A percentile compares a stretch with the other conserved stretches of the same genome.
These are phyloP conservation scores for Penium margaritaceum DNA, from an alignment of 139 green algal species.

Conservation along the genomic window DNA sequence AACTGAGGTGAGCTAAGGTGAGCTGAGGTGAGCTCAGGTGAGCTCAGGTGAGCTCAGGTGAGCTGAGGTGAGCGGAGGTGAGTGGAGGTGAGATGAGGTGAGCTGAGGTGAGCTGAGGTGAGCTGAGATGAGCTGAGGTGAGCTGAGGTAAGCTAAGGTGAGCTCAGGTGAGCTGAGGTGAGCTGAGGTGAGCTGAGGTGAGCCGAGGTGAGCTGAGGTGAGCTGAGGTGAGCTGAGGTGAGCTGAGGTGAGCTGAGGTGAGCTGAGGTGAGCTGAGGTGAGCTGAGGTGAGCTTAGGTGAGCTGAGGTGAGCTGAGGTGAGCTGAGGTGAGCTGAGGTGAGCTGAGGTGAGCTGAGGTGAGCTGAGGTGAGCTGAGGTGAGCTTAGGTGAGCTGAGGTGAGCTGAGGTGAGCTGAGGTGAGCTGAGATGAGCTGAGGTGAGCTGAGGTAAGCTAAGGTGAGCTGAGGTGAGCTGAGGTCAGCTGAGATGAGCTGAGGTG, in stretches of 20 bases:
- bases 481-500: not conserved
- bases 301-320: not conserved
- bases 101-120: not conserved
- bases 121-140: not conserved
- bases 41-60: not conserved
- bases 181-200: constrained; percentile 20
- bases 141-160: constrained; percentile 13
- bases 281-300: constrained; percentile 1
- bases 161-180: constrained; percentile 14
- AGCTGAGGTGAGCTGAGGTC: constrained; percentile 9
- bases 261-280: constrained; percentile 18
- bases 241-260: constrained; percentile 11
- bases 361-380: not conserved
- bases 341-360: constrained; percentile 11
- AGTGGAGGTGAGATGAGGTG: not conserved
- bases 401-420: constrained; percentile 4
- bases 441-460: not conserved
- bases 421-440: not conserved
- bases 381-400: not conserved
- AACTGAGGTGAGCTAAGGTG: not conserved
- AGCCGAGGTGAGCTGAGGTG: constrained; percentile 8
- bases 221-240: constrained; percentile 16
- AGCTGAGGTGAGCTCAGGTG: not conserved
- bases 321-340: constrained; percentile 3
- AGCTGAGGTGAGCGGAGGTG: not conserved